Evolutionary conservation across 2,329 filamentous ascomycete genomes (phyloP), one percentile per base, ranked within the genome.

Genomic region (Sclerotinia spermophila): DNA sequence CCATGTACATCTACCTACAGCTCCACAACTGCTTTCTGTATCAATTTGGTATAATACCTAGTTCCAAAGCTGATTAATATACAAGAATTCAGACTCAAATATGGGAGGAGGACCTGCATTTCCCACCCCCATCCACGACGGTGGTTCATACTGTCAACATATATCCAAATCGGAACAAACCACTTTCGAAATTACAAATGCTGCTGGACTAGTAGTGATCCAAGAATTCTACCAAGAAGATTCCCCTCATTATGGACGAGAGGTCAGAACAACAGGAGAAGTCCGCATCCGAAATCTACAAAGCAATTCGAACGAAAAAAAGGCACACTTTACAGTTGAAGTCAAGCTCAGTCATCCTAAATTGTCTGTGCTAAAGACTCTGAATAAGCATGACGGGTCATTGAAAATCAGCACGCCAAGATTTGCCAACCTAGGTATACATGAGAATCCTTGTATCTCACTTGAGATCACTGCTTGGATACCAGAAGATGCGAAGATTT

Each of bases 391-490:
- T 27, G 69, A 72, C 1, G 72, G 72, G 40, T 55, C 69, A 11
- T 61, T 79, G 10, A 73, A 74, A 58, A 72, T 79, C 30, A 74
- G 71, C 40, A 78, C 77, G 3, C 78, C 78, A 10, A 71, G 65
- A 58, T 71, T 71, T 69, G 72, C 73, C 13, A 62, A 55, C n/a
- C 56, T 75, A 21, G 48, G 51, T 55, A 24, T 60, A 19, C 27
- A 45, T 35, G 66, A 58, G 5, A 70, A 55, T 3, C 76, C 76
- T 61, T 79, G 77, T 61, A 71, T 79, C 33, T 77, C 75, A 35
- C 24, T 79, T 15, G 75, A 75, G 48, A 74, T 79, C 44, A 78
- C 75, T 21, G 77, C 75, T 55, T 79, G 76, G 76, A 68, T 79
- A 56, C 78, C 77, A n/a, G 75, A 78, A 35, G 69, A 75, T 72